Base-by-base conservation (phyloP, 2,329 filamentous ascomycete genomes). In the Aspergillus sp. region DNA sequence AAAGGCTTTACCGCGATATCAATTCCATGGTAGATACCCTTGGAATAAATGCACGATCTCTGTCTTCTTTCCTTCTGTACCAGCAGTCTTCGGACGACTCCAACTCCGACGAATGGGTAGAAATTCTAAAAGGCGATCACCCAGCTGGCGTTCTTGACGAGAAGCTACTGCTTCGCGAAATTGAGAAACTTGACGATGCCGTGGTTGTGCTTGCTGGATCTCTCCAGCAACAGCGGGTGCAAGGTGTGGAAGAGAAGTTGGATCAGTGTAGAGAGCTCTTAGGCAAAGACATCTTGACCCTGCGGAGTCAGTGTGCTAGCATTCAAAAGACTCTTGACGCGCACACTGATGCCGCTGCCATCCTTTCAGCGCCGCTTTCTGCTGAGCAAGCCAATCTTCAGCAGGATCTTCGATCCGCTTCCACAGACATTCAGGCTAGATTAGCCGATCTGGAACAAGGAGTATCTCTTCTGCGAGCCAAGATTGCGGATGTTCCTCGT, bases 21-120 rank as follows among this genome's bases (percentile, higher is more conserved):
- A 76, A 75, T 64, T 87, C 87, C 9, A 98, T 97, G 93, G 83
- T 98, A 35, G 89, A 96, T 57, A 91, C 88, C 0, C 72, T 97
- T 33, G 91, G 91, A 7, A 77, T 96, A 39, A 97, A 97, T 61
- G 82, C 87, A 5, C 79, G 91, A 11, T 82, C 76, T 6, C 57
- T 85, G 34, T 66, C 73, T 13, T 71, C 75, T 0, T 84, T 78
- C 56, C 66, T 90, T 45, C 49, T 70, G 30, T 68, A 70, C 44
- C 68, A 74, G 48, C 54, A 67, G 45, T 51, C 53, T 5, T 43
- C 52, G 8, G 74, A 73, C 8, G 71, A 81, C 39, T 67, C 73
- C 34, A 66, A 72, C 39, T 72, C 77, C 40, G 70, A 79, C 31
- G 68, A 70, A 7, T 77, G 74, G 66, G 53, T 68, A 7, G 43